These are phyloP conservation scores for Rehmannia glutinosa DNA, from an alignment of 257 asterid species.

Conservation along the genomic window DNA sequence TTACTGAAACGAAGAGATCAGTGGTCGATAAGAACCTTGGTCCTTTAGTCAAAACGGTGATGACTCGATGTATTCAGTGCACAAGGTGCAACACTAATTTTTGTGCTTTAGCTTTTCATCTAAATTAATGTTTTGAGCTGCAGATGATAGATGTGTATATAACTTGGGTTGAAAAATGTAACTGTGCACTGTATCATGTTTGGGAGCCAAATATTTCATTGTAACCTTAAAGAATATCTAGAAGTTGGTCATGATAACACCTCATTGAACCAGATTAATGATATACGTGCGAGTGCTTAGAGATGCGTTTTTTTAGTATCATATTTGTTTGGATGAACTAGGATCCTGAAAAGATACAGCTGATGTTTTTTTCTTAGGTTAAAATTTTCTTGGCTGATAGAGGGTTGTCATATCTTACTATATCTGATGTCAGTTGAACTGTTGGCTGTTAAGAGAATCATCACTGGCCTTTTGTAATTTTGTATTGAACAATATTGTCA, in stretches of 20 bases:
- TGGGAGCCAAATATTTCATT: neutral
- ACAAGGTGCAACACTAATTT: conserved; percentile 46
- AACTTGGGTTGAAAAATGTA: neutral
- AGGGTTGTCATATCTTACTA: neutral
- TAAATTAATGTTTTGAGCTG: neutral
- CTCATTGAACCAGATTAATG: neutral
- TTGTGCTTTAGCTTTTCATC: neutral
- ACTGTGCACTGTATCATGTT: neutral
- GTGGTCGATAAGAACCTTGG: conserved; percentile 98
- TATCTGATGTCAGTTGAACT: too few relatives aligned
- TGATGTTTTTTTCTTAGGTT: neutral
- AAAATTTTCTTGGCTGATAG: neutral
- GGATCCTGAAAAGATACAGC: neutral
- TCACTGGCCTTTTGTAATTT: neutral
- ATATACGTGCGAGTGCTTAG: neutral
- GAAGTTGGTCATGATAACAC: neutral
- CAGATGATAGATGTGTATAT: conserved; percentile 5
- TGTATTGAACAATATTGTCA: neutral
- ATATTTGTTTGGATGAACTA: conserved; percentile 10
- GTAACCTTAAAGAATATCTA: neutral
- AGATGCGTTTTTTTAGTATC: too few relatives aligned
- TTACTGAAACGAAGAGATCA: conserved; percentile 89
- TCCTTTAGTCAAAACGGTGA: conserved; percentile 90
- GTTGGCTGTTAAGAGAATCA: neutral
- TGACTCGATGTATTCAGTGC: conserved; percentile 91